phyloP scores from a whole-genome alignment of 2,329 filamentous ascomycete species.

The Cordyceps tenuipes region DNA sequence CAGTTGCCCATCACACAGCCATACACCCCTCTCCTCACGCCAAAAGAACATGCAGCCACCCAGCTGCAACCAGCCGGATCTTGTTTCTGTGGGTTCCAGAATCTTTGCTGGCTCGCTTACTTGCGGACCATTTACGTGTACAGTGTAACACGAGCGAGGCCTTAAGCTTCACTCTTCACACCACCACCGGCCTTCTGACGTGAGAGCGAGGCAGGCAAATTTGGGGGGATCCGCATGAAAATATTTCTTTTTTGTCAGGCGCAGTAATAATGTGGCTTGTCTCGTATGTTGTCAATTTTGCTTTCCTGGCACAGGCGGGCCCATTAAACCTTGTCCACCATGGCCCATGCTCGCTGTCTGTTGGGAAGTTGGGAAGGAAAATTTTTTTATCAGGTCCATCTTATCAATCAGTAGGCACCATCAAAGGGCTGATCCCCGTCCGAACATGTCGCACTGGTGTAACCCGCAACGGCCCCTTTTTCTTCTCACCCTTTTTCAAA shows the following conservation, averaged over 20 bases:
- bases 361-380: background rate
- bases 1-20: background rate
- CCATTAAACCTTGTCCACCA: background rate
- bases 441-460: background rate
- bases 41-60: background rate
- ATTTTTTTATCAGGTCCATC: constrained; percentile 10
- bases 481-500: background rate
- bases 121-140: background rate
- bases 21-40: background rate
- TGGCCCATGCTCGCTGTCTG: background rate
- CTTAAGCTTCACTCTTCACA: background rate
- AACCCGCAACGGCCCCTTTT: background rate
- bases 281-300: background rate
- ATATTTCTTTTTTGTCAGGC: background rate
- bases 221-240: background rate
- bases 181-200: background rate
- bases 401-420: constrained; percentile 7
- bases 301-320: background rate
- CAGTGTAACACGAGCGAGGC: too few relatives aligned
- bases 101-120: background rate
- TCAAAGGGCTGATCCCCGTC: background rate
- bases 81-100: background rate
- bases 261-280: constrained; percentile 3
- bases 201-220: too few relatives aligned
- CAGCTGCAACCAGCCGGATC: background rate